A percentile compares a stretch with the other conserved stretches of the same genome.
These are phyloP conservation scores for Crithidia expoeki DNA, from an alignment of 208 protist species.

Conservation along the genomic window DNA sequence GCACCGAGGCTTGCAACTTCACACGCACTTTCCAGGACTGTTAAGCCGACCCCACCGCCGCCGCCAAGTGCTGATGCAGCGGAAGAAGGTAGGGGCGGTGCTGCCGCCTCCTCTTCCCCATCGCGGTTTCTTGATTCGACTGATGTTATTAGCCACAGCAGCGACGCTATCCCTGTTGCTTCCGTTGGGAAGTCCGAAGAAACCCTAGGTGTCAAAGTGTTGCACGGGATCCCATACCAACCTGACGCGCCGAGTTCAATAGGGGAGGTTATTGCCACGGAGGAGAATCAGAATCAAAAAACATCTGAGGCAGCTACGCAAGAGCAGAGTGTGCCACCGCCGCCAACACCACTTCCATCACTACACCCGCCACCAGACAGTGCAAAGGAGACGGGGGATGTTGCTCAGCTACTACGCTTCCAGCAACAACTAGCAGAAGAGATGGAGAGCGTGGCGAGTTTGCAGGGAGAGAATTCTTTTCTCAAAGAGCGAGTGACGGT, in stretches of 20 bases:
- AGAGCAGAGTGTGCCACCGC: not conserved
- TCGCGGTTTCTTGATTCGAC: not conserved
- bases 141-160: not conserved
- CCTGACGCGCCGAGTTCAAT: no score
- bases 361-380: not conserved
- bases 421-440: constrained; percentile 71
- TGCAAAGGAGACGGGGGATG: constrained; percentile 9
- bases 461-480: constrained; percentile 41
- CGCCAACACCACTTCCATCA: not conserved
- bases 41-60: not conserved
- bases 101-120: not conserved
- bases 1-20: not conserved
- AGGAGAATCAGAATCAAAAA: not conserved
- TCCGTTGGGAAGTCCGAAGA: no score
- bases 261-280: no score
- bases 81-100: not conserved
- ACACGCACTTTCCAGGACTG: not conserved
- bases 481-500: constrained; percentile 27
- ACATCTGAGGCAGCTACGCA: not conserved
- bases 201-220: no score
- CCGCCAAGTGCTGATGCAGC: not conserved
- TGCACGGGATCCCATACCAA: no score
- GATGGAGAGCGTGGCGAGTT: constrained; percentile 45
- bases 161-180: not conserved
- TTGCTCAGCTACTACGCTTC: constrained; percentile 61